These are phyloP conservation scores for Flueggea neowawraea DNA, from an alignment of 441 rosid genomes.

Conservation along the genomic window DNA sequence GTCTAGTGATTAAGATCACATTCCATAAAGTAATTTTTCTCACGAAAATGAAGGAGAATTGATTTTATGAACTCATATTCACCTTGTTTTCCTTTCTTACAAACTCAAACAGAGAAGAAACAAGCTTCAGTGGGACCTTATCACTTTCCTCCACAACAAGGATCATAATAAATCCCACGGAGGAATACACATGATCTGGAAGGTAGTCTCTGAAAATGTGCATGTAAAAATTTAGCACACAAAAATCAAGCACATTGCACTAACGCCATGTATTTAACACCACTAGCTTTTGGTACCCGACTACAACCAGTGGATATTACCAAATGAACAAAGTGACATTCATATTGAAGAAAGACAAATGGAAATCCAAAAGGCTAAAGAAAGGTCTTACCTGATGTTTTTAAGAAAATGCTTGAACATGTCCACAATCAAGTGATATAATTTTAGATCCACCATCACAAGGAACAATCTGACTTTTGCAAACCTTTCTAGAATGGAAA, in stretches of 20 bases:
- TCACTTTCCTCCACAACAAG: constrained; percentile 5
- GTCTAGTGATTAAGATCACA: too few species aligned
- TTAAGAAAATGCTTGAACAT: constrained; percentile 60
- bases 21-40: too few species aligned
- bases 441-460: constrained; percentile 92
- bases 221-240: neutral
- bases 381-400: constrained; percentile 9
- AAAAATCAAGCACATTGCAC: neutral
- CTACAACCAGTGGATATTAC: neutral
- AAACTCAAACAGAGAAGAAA: neutral
- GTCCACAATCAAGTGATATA: constrained; percentile 55
- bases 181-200: constrained; percentile 11
- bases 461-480: constrained; percentile 81
- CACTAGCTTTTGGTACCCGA: too few species aligned
- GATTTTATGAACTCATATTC: neutral
- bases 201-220: constrained; percentile 12
- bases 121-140: constrained; percentile 6
- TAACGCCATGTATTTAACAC: neutral
- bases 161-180: constrained; percentile 16
- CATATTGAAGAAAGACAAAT: neutral
- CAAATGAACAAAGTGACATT: neutral
- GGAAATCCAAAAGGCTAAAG: neutral
- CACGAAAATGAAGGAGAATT: too few species aligned
- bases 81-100: constrained; percentile 14
- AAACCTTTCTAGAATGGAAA: constrained; percentile 69